A percentile compares a stretch with the other conserved stretches of the same genome.
These are phyloP conservation scores for Hemisphaericaspora lyxosophila DNA, from an alignment of 1,139 yeast genomes.

Conservation along the genomic window DNA sequence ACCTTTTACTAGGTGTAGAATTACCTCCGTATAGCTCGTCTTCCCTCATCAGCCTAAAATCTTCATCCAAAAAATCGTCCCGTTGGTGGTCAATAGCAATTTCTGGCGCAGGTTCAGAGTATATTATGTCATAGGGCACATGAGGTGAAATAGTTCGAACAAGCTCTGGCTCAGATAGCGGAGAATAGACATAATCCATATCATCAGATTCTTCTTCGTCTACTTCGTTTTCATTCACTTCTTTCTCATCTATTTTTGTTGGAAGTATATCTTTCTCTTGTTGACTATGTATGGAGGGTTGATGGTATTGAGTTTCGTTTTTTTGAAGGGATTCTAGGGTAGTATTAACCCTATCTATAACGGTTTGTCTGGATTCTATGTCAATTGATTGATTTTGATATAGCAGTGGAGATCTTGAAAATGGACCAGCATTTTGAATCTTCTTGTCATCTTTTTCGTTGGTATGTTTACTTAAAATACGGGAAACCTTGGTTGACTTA, in stretches of 20 bases:
- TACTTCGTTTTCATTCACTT: not conserved
- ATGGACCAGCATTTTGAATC: no score
- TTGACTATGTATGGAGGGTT: no score
- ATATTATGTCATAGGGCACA: not conserved
- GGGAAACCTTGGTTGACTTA: no score
- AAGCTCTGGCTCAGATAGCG: not conserved
- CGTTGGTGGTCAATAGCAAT: constrained; percentile 2
- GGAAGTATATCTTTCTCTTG: not conserved
- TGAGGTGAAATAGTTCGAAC: not conserved
- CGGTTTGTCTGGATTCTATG: constrained; percentile 5
- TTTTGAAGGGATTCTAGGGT: constrained; percentile 4
- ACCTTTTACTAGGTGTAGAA: constrained; percentile 1
- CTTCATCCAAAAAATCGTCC: constrained; percentile 2
- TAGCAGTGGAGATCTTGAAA: not conserved
- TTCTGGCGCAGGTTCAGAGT: constrained; percentile 10
- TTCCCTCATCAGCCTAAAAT: no score
- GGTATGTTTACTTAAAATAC: no score
- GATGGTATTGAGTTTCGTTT: not conserved
- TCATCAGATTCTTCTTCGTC: no score
- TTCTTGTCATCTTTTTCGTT: no score
- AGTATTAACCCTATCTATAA: constrained; percentile 14
- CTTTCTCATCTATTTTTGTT: not conserved
- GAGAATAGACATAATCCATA: no score
- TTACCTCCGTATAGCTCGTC: constrained; percentile 5
- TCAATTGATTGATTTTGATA: not conserved